phyloP scores from a whole-genome alignment of 495 filamentous ascomycete species.

The Echria macrotheca region DNA sequence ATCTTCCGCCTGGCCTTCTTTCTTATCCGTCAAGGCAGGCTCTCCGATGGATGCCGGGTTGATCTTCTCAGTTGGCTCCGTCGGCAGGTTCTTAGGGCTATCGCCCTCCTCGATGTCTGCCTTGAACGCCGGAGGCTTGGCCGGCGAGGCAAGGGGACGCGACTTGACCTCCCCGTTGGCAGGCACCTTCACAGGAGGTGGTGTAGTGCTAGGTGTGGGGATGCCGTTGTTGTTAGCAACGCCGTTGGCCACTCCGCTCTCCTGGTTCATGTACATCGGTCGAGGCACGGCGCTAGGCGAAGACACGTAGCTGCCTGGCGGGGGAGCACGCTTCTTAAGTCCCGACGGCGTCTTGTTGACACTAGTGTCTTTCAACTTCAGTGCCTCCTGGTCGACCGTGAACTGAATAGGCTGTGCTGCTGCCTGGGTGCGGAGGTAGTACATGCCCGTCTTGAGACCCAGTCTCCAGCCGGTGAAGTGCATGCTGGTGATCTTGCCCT shows the following conservation, averaged over 20 bases:
- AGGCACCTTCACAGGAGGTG: conserved; percentile 45
- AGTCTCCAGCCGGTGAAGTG: conserved; percentile 99
- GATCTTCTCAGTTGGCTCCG: conserved; percentile 56
- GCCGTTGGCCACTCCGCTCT: conserved; percentile 36
- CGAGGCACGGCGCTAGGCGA: conserved; percentile 35
- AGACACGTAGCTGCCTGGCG: conserved; percentile 49
- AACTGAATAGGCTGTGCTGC: conserved; percentile 97
- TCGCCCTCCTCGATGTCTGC: conserved; percentile 66
- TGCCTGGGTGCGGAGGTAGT: conserved; percentile 97
- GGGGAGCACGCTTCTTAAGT: conserved; percentile 62
- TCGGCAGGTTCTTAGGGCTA: conserved; percentile 67
- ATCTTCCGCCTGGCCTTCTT: conserved; percentile 48
- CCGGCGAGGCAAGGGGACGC: conserved; percentile 38
- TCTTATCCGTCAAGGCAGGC: conserved; percentile 44
- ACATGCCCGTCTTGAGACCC: conserved; percentile 99
- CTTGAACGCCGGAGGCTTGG: conserved; percentile 53
- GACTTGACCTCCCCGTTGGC: conserved; percentile 33
- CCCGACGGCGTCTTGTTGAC: conserved; percentile 56
- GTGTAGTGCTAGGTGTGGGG: conserved; percentile 55
- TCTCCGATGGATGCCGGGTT: conserved; percentile 55
- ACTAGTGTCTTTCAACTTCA: conserved; percentile 82
- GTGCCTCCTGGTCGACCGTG: conserved; percentile 94
- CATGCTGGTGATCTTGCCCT: conserved; percentile 99
- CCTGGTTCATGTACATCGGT: conserved; percentile 39
- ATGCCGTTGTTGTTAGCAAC: no score